A percentile compares a stretch with the other conserved stretches of the same genome.
Conservation (phyloP, 164 flowering plant genomes). For the Malania oleifera region DNA sequence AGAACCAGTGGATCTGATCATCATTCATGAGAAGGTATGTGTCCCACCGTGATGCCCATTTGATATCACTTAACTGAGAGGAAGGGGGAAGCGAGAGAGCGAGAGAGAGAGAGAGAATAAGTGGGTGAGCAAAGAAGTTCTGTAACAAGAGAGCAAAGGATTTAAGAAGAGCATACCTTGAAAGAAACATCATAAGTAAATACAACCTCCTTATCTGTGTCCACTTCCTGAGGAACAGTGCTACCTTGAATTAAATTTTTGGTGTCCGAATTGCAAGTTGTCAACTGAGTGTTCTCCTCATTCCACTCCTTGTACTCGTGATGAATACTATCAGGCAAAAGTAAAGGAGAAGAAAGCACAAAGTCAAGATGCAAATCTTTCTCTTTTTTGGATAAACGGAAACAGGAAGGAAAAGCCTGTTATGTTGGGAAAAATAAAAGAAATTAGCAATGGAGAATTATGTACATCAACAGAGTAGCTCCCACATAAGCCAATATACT, state of each 20-base stretch:
- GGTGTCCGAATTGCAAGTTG: slow-evolving; percentile 70
- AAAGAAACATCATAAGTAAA: slow-evolving; percentile 67
- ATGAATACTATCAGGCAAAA: slow-evolving; percentile 52
- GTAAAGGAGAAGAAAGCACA: slow-evolving; percentile 6
- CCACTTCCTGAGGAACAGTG: slow-evolving; percentile 77
- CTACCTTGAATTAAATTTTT: slow-evolving; percentile 63
- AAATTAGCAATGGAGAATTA: too few relatives aligned
- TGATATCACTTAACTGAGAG: slow-evolving; percentile 48
- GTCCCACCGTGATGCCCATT: slow-evolving; percentile 79
- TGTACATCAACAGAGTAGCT: too few relatives aligned
- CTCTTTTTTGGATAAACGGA: not conserved
- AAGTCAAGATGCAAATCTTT: not conserved
- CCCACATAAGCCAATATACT: too few relatives aligned
- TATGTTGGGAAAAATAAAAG: too few relatives aligned
- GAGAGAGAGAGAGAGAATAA: not conserved
- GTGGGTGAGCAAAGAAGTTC: not conserved
- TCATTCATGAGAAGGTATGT: slow-evolving; percentile 72
- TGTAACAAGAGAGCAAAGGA: not conserved
- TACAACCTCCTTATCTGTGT: slow-evolving; percentile 53
- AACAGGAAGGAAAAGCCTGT: too few relatives aligned
- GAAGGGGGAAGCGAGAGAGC: not conserved
- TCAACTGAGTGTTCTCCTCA: slow-evolving; percentile 77
- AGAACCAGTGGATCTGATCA: slow-evolving; percentile 74
- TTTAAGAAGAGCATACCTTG: slow-evolving; percentile 26
- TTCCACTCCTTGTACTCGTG: slow-evolving; percentile 93